Percentiles rank a stretch among this genome's conserved stretches.
These are phyloP conservation scores for Vaccinium macrocarpon DNA, from an alignment of 148 eudicot genomes.

Conservation along the genomic window DNA sequence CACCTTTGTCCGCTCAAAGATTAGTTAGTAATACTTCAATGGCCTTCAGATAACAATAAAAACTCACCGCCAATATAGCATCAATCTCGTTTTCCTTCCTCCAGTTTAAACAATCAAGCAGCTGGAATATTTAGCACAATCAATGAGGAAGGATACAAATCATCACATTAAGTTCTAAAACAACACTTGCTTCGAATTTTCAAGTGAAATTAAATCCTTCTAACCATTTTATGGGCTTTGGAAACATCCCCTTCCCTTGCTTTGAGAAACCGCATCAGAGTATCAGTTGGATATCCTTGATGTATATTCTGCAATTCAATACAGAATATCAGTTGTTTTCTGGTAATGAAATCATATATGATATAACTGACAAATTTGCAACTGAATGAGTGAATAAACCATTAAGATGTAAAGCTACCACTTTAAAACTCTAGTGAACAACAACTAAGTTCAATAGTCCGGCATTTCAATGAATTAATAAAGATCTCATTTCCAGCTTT, in stretches of 20 bases:
- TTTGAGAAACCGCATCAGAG: conserved; percentile 64
- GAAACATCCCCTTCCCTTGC: conserved; percentile 85
- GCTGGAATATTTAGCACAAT: conserved; percentile 44
- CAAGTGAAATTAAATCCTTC: conserved; percentile 16
- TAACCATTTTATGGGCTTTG: conserved; percentile 81
- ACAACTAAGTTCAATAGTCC: neutral
- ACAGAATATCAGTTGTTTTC: conserved; percentile 11
- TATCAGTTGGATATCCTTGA: conserved; percentile 64
- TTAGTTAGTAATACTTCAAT: neutral
- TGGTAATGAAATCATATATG: neutral
- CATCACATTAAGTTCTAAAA: neutral
- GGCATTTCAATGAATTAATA: neutral
- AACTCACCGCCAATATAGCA: conserved; percentile 68
- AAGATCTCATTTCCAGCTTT: neutral
- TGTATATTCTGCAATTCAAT: conserved; percentile 61
- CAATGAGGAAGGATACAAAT: conserved; percentile 13
- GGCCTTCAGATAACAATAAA: neutral
- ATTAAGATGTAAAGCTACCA: neutral
- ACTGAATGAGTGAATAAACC: neutral
- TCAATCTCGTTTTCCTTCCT: conserved; percentile 92
- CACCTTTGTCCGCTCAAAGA: neutral
- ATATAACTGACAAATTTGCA: neutral
- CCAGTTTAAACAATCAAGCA: conserved; percentile 81
- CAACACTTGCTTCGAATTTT: neutral
- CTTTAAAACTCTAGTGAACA: neutral